These are phyloP conservation scores for Niebla homalea DNA, from an alignment of 495 filamentous ascomycete species.

Conservation along the genomic window DNA sequence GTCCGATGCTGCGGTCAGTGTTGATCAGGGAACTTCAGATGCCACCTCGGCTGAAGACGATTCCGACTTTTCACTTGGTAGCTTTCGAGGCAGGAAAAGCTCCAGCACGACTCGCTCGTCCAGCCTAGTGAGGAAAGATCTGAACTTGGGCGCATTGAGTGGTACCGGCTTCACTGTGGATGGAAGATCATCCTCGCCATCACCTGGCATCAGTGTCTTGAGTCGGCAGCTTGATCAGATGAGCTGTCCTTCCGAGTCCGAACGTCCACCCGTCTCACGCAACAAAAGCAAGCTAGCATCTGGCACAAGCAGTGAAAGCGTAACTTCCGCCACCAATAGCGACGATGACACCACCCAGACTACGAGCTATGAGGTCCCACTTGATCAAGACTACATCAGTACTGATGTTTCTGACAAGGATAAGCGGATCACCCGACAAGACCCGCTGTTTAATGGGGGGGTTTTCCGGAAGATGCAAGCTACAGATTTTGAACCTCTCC, in stretches of 20 bases:
- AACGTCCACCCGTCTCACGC: constrained; percentile 13
- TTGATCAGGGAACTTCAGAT: constrained; percentile 78
- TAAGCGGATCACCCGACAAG: constrained; percentile 9
- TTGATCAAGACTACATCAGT: constrained; percentile 81
- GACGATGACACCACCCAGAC: constrained; percentile 37
- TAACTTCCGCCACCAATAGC: constrained; percentile 42
- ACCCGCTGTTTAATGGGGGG: constrained; percentile 26
- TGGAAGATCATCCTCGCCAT: constrained; percentile 42
- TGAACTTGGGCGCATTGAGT: constrained; percentile 17
- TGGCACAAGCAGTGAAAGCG: constrained; percentile 37
- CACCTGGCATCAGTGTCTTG: constrained; percentile 63
- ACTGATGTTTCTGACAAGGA: constrained; percentile 39
- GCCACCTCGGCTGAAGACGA: constrained; percentile 74
- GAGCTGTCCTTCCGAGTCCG: constrained; percentile 34
- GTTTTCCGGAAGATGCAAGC: constrained; percentile 74
- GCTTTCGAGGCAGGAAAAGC: constrained; percentile 27
- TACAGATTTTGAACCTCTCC: constrained; percentile 78
- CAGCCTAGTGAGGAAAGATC: constrained; percentile 26
- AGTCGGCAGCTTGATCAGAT: constrained; percentile 64
- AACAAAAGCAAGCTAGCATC: constrained; percentile 27
- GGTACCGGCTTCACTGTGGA: constrained; percentile 36
- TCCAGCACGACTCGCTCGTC: constrained; percentile 17
- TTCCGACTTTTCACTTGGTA: constrained; percentile 51
- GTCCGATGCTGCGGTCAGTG: constrained; percentile 49
- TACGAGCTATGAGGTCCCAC: constrained; percentile 76